Percentiles rank a stretch among this genome's conserved stretches.
Evolutionary conservation across 2,329 filamentous ascomycete genomes (phyloP).

Genomic region (Calonectria naviculata): DNA sequence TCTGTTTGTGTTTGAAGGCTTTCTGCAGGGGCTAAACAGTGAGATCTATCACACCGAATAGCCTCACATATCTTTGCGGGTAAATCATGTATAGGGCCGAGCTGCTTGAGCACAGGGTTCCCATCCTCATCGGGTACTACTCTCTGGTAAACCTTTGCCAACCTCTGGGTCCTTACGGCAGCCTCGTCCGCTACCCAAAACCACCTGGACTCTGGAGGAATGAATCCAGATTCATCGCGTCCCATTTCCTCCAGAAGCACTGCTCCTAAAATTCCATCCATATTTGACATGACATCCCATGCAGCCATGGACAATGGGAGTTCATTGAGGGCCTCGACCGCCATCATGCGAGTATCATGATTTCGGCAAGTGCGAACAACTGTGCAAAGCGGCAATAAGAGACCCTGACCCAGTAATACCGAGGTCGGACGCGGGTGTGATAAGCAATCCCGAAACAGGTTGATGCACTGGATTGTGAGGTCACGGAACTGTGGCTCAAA

Average conservation of each 20-base stretch:
- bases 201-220: background rate
- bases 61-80: background rate
- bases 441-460: background rate
- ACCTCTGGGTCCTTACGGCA: too few species aligned
- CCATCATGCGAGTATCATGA: background rate
- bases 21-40: background rate
- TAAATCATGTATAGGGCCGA: background rate
- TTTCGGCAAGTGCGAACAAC: background rate
- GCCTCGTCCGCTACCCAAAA: background rate
- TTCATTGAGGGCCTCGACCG: background rate
- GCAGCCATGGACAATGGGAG: background rate
- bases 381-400: background rate
- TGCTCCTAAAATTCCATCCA: background rate
- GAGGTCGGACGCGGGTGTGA: background rate
- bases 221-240: background rate
- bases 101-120: background rate
- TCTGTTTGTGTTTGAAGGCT: background rate
- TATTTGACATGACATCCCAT: background rate
- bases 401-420: background rate
- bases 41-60: background rate
- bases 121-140: background rate
- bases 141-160: background rate
- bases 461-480: background rate
- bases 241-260: background rate
- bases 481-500: background rate